phyloP scores from a whole-genome alignment of 768 basidiomycete genomes.

The Suillus americanus region DNA sequence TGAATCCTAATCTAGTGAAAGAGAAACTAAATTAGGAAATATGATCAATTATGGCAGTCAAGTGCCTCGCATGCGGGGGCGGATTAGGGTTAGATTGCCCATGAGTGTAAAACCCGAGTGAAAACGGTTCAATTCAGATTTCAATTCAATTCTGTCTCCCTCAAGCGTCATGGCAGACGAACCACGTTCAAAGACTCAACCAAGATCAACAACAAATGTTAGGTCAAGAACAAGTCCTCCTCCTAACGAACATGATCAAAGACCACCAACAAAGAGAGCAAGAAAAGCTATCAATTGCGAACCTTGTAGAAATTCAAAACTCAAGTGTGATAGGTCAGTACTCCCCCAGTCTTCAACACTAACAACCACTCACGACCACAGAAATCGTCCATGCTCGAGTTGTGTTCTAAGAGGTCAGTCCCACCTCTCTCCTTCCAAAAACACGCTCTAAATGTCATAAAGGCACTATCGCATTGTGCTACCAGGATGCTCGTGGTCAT shows the following conservation, averaged over 20 bases:
- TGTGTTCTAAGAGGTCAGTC: slow-evolving; percentile 80
- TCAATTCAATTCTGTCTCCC: neutral
- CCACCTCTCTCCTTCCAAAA: no score
- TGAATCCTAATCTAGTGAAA: neutral
- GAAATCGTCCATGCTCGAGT: slow-evolving; percentile 86
- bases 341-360: no score
- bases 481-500: slow-evolving; percentile 70
- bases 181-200: neutral
- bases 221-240: slow-evolving; percentile 47
- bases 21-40: neutral
- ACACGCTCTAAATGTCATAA: slow-evolving; percentile 16
- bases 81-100: slow-evolving; percentile 3
- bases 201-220: slow-evolving; percentile 29
- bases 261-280: slow-evolving; percentile 77
- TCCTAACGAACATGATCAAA: slow-evolving; percentile 55
- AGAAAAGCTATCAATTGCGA: slow-evolving; percentile 89
- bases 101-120: slow-evolving; percentile 3
- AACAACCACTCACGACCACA: no score
- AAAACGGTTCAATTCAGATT: neutral
- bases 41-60: neutral
- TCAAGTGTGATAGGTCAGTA: slow-evolving; percentile 82
- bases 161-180: slow-evolving; percentile 1
- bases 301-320: slow-evolving; percentile 83
- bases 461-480: slow-evolving; percentile 82
- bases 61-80: slow-evolving; percentile 4